These are phyloP conservation scores for Plasmodium reichenowi DNA, from an alignment of 169 alveolate genomes.

Conservation along the genomic window DNA sequence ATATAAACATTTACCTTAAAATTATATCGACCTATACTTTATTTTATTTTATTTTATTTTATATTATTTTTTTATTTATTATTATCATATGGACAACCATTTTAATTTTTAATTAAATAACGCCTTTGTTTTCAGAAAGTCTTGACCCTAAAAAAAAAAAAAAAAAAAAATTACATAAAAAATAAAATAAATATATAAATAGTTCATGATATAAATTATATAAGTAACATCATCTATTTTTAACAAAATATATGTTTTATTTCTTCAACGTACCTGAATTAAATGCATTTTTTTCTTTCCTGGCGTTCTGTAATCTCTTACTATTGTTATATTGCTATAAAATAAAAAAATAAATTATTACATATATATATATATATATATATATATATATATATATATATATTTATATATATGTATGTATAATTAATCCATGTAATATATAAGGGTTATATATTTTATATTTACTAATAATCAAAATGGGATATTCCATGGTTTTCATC, in stretches of 20 bases:
- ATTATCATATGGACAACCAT: not conserved
- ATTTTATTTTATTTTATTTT: too few relatives aligned
- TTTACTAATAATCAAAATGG: conserved; percentile 61
- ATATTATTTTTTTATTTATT: too few relatives aligned
- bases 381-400: not conserved
- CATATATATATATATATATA: not conserved
- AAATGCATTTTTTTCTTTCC: conserved; percentile 74
- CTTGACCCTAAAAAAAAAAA: conserved; percentile 38
- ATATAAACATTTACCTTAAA: too few relatives aligned
- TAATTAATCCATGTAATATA: not conserved
- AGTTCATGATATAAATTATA: not conserved
- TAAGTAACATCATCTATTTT: not conserved
- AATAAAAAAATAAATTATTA: not conserved
- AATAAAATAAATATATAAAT: not conserved
- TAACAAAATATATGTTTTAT: not conserved
- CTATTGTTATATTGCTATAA: conserved; percentile 55
- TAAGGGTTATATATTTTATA: not conserved
- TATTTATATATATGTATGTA: not conserved
- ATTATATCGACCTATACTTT: too few relatives aligned
- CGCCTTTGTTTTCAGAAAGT: conserved; percentile 59
- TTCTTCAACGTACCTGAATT: conserved; percentile 33
- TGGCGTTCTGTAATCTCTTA: conserved; percentile 56
- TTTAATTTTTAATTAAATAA: conserved; percentile 42
- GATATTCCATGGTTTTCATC: conserved; percentile 72
- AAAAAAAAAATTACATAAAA: conserved; percentile 6